Percentiles rank a stretch among this genome's conserved stretches.
These are phyloP conservation scores for Maudiozyma barnettii DNA, from an alignment of 805 yeast genomes.

Conservation along the genomic window DNA sequence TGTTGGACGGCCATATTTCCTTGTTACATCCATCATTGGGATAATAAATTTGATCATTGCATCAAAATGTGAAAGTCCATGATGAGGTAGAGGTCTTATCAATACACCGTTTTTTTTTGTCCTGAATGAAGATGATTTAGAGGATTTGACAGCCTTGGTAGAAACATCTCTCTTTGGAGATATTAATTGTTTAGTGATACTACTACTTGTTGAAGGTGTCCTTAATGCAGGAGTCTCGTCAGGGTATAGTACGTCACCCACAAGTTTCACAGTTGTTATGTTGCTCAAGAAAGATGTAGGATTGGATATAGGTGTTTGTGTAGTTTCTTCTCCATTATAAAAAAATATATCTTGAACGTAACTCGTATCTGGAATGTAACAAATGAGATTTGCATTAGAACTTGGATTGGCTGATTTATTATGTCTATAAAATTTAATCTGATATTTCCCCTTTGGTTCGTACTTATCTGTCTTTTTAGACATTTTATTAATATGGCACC, in stretches of 20 bases:
- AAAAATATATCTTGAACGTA: slow-evolving; percentile 23
- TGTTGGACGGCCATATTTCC: slow-evolving; percentile 64
- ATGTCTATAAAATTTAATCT: slow-evolving; percentile 23
- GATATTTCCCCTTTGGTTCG: slow-evolving; percentile 17
- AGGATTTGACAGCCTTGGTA: slow-evolving; percentile 3
- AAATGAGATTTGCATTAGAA: slow-evolving; percentile 18
- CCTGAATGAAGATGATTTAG: slow-evolving; percentile 4
- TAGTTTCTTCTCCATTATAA: slow-evolving; percentile 8
- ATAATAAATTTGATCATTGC: slow-evolving; percentile 57
- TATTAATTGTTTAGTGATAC: slow-evolving; percentile 3
- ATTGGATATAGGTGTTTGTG: background rate
- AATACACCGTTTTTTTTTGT: slow-evolving; percentile 26
- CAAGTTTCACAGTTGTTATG: slow-evolving; percentile 13
- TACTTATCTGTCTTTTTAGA: slow-evolving; percentile 3
- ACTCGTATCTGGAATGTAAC: slow-evolving; percentile 24
- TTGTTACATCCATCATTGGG: slow-evolving; percentile 57
- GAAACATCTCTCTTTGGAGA: slow-evolving; percentile 12
- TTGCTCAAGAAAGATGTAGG: slow-evolving; percentile 7
- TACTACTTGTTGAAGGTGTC: slow-evolving; percentile 5
- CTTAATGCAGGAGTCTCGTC: slow-evolving; percentile 3
- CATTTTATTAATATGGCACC: slow-evolving; percentile 26
- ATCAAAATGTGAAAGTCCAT: slow-evolving; percentile 58
- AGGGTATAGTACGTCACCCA: slow-evolving; percentile 16
- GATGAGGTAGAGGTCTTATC: slow-evolving; percentile 57
- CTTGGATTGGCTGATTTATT: slow-evolving; percentile 18